Conservation (phyloP, 371 early-diverging fungal species). For the Amoeboaphelidium occidentale region DNA sequence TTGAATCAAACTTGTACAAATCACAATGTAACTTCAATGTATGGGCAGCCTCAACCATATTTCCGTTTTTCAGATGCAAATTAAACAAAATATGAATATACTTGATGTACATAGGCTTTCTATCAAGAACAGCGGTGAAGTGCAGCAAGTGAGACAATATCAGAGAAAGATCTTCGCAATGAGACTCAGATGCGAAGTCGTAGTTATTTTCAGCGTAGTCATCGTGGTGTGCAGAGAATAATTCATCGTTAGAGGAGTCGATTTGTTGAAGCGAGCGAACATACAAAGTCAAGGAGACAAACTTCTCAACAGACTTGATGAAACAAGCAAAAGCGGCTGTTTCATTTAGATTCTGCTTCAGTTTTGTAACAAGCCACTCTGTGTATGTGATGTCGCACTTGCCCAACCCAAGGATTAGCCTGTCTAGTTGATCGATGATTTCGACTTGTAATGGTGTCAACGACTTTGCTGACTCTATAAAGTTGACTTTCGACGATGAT, state of each 20-base stretch:
- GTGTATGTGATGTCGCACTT: slow-evolving; percentile 21
- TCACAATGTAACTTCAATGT: slow-evolving; percentile 40
- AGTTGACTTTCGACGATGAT: too few relatives aligned
- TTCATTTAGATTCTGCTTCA: slow-evolving; percentile 8
- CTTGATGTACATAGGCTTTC: slow-evolving; percentile 32
- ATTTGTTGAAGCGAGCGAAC: too few relatives aligned
- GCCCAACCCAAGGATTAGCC: slow-evolving; percentile 26
- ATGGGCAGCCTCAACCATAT: slow-evolving; percentile 39
- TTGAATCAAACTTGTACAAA: slow-evolving; percentile 32
- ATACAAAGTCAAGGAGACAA: too few relatives aligned
- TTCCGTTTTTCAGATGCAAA: slow-evolving; percentile 27
- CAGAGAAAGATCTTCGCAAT: too few relatives aligned
- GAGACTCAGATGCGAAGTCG: too few relatives aligned
- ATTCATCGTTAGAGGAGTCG: too few relatives aligned
- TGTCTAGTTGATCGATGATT: slow-evolving; percentile 31
- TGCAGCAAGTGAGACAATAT: neutral
- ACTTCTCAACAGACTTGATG: too few relatives aligned
- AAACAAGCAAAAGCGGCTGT: neutral
- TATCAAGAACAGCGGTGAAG: neutral
- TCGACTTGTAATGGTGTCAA: too few relatives aligned
- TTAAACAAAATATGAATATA: slow-evolving; percentile 37
- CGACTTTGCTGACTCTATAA: too few relatives aligned
- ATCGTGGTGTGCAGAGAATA: too few relatives aligned
- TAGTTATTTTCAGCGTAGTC: too few relatives aligned
- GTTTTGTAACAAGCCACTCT: slow-evolving; percentile 10